Conservation (phyloP, 2,329 filamentous ascomycete species). For the Calycina herbarum region DNA sequence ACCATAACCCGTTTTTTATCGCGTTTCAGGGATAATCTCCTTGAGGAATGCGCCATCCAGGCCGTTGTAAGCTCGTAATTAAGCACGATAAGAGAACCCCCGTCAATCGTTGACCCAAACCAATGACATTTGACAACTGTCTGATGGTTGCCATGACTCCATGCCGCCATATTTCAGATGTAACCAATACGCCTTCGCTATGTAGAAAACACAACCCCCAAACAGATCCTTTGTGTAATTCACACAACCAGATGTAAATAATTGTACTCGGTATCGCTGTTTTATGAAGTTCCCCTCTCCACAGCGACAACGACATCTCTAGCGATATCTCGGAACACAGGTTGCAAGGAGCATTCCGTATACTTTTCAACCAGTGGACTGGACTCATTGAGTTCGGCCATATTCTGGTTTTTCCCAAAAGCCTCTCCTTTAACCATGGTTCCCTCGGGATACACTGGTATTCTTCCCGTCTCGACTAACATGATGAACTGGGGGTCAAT, state of each 20-base stretch:
- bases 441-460: constrained; percentile 68
- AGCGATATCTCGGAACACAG: constrained; percentile 67
- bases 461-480: constrained; percentile 72
- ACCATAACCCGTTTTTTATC: background rate
- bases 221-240: background rate
- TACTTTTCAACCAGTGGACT: constrained; percentile 69
- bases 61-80: background rate
- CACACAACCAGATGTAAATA: background rate
- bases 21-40: background rate
- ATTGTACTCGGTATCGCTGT: background rate
- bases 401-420: constrained; percentile 40
- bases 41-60: background rate
- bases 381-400: constrained; percentile 33
- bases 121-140: background rate
- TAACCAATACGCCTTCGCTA: background rate
- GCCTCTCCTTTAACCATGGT: constrained; percentile 61
- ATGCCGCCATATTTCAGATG: background rate
- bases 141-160: background rate
- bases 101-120: background rate
- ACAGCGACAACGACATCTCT: constrained; percentile 46
- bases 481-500: constrained; percentile 92
- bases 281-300: constrained; percentile 12
- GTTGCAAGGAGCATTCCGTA: constrained; percentile 66
- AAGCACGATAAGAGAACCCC: background rate
- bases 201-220: background rate